Percentiles rank a stretch among this genome's conserved stretches.
Evolutionary conservation across 257 asterid species (phyloP).

Genomic region (Solanum acaule): DNA sequence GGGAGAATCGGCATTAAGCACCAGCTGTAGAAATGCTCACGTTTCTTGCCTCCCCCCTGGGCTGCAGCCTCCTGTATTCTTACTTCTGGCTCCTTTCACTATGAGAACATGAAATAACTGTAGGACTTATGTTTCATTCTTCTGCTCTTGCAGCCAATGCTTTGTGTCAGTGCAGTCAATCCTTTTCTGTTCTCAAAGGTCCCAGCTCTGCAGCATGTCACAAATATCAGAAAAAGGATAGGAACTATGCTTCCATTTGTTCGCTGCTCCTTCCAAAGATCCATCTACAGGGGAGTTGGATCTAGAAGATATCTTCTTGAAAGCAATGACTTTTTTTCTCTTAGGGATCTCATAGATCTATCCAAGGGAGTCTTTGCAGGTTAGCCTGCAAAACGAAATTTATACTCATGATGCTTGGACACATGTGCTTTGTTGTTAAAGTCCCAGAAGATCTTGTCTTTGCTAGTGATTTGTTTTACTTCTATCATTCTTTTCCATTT

Average conservation of each 20-base stretch:
- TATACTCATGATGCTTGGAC: background rate
- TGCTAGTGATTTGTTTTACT: background rate
- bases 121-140: constrained; percentile 7
- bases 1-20: background rate
- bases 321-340: constrained; percentile 80
- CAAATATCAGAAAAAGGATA: constrained; percentile 66
- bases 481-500: background rate
- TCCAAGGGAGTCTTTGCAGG: constrained; percentile 96
- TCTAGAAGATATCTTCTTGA: constrained; percentile 92
- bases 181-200: constrained; percentile 79
- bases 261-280: constrained; percentile 68
- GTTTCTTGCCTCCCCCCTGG: background rate
- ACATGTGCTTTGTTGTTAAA: background rate
- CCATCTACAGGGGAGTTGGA: constrained; percentile 74
- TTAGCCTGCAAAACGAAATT: constrained; percentile 13
- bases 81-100: background rate
- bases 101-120: background rate
- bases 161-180: constrained; percentile 93
- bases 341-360: constrained; percentile 80
- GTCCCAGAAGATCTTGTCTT: background rate
- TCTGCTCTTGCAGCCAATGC: constrained; percentile 84
- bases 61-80: background rate
- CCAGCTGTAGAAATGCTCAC: background rate
- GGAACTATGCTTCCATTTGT: constrained; percentile 70
- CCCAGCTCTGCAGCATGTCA: constrained; percentile 85